phyloP scores from a whole-genome alignment of 768 basidiomycete genomes.

The Rubroboletus pulcherrimus region DNA sequence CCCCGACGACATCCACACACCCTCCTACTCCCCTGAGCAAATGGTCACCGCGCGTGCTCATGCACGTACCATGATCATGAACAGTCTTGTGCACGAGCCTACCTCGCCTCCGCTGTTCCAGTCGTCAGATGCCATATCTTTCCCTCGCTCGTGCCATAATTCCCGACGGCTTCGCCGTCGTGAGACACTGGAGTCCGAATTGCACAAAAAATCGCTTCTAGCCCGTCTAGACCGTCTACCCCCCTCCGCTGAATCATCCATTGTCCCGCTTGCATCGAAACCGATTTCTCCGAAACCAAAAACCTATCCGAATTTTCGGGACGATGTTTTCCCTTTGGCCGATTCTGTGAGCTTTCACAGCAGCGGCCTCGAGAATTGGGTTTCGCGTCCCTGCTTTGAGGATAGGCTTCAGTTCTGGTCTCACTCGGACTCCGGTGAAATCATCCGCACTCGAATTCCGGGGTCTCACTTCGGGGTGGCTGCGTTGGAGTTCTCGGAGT shows the following conservation, averaged over 20 bases:
- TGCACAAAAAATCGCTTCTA: slow-evolving; percentile 53
- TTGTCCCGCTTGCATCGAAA: slow-evolving; percentile 43
- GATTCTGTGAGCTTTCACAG: slow-evolving; percentile 33
- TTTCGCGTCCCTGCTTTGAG: slow-evolving; percentile 71
- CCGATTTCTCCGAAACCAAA: slow-evolving; percentile 25
- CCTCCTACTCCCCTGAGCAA: slow-evolving; percentile 23
- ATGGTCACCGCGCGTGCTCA: slow-evolving; percentile 35
- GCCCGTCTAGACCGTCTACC: slow-evolving; percentile 41
- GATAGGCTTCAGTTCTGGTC: slow-evolving; percentile 60
- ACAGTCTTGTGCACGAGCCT: slow-evolving; percentile 39
- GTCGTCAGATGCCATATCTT: slow-evolving; percentile 33
- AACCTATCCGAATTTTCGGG: slow-evolving; percentile 35
- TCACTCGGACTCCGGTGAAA: slow-evolving; percentile 36
- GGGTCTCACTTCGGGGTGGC: slow-evolving; percentile 59
- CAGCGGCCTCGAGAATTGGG: slow-evolving; percentile 64
- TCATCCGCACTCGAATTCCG: slow-evolving; percentile 37
- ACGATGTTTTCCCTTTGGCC: slow-evolving; percentile 17
- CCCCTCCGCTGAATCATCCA: slow-evolving; percentile 39
- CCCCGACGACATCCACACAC: slow-evolving; percentile 14
- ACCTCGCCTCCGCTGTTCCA: slow-evolving; percentile 50
- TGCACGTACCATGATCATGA: slow-evolving; percentile 42
- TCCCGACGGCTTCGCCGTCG: slow-evolving; percentile 33
- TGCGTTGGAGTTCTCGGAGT: slow-evolving; percentile 66
- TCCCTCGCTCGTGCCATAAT: slow-evolving; percentile 56
- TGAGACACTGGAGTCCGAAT: slow-evolving; percentile 40